Percentiles rank a stretch among this genome's conserved stretches.
phyloP scores from a whole-genome alignment of 208 protist species.

The Trichomonas vaginalis region DNA sequence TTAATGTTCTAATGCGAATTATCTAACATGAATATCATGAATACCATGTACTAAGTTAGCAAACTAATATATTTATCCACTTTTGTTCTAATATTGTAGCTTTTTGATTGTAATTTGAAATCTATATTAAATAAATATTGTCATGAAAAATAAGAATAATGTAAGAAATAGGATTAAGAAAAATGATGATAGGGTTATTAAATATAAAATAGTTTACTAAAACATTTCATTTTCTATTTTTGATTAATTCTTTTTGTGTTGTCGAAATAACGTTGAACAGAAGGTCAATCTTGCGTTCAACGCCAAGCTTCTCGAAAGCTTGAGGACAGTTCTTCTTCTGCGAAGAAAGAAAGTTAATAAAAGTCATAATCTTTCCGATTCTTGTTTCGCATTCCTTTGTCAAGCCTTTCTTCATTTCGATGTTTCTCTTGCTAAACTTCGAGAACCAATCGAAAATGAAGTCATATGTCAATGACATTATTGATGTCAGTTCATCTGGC shows the following conservation, averaged over 20 bases:
- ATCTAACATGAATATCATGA: too few species aligned
- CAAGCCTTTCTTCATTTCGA: background rate
- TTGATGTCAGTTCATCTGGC: background rate
- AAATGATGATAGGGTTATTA: background rate
- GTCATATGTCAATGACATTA: background rate
- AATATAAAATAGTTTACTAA: background rate
- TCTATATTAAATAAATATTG: background rate
- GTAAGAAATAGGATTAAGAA: background rate
- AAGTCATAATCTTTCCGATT: background rate
- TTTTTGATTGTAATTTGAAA: background rate
- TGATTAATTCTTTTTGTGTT: background rate
- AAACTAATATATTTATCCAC: background rate
- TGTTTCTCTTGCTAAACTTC: background rate
- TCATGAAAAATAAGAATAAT: background rate
- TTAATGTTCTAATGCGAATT: too few species aligned
- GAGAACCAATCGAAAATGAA: background rate
- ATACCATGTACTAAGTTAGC: background rate
- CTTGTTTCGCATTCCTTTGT: background rate
- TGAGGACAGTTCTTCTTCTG: background rate
- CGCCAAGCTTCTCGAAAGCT: background rate
- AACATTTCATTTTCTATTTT: background rate
- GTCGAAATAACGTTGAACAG: background rate
- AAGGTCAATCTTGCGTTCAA: background rate
- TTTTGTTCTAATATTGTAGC: background rate
- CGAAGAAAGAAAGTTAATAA: background rate